A percentile compares a stretch with the other conserved stretches of the same genome.
phyloP scores from a whole-genome alignment of 371 early-diverging fungal genomes.

The Mucor mucedo region DNA sequence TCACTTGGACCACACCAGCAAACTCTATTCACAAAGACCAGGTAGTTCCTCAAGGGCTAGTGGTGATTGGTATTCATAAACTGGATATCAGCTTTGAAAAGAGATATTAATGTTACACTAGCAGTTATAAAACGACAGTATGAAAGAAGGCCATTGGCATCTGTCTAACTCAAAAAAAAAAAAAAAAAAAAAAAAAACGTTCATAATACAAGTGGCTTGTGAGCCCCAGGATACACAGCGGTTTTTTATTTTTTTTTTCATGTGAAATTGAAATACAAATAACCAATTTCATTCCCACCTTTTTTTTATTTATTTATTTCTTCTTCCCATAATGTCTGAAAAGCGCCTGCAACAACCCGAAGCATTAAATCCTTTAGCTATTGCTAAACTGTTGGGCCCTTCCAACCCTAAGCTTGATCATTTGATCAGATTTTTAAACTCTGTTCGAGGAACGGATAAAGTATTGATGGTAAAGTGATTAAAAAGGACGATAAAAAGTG shows the following conservation, averaged over 20 bases:
- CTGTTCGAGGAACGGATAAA: slow-evolving; percentile 92
- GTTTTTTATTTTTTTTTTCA: background rate
- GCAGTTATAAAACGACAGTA: too few species aligned
- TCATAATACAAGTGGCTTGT: too few species aligned
- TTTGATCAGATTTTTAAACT: slow-evolving; percentile 73
- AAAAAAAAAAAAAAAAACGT: too few species aligned
- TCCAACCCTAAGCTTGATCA: slow-evolving; percentile 70
- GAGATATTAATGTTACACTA: slow-evolving; percentile 22
- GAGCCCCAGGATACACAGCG: too few species aligned
- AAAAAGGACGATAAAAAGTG: slow-evolving; percentile 1
- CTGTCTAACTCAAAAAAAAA: too few species aligned
- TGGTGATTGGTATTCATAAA: slow-evolving; percentile 12
- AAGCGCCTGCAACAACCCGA: slow-evolving; percentile 7
- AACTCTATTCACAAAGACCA: slow-evolving; percentile 34
- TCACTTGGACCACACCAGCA: slow-evolving; percentile 24
- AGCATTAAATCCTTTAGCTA: slow-evolving; percentile 42
- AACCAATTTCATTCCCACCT: background rate
- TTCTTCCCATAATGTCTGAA: slow-evolving; percentile 13
- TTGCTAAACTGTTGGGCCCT: slow-evolving; percentile 53
- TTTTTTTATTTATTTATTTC: slow-evolving; percentile 8
- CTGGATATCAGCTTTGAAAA: slow-evolving; percentile 24
- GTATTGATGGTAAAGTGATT: slow-evolving; percentile 80
- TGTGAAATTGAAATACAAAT: background rate
- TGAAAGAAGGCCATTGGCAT: too few species aligned
- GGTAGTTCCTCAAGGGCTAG: slow-evolving; percentile 11